These are phyloP conservation scores for Hypoxylon rickii DNA, from an alignment of 495 filamentous ascomycete genomes.

Conservation along the genomic window DNA sequence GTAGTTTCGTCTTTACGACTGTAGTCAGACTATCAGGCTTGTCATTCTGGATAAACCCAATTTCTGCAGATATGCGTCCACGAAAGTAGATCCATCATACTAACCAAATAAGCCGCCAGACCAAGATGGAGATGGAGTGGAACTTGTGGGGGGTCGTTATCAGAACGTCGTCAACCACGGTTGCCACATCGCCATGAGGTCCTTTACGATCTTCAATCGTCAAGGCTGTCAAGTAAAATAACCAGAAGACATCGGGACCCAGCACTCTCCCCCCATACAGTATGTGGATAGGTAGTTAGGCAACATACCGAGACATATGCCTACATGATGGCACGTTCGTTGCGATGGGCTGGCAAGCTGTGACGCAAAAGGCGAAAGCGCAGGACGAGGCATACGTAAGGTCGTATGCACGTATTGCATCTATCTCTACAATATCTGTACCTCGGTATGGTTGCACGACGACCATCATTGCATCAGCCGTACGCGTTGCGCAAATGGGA, in stretches of 20 bases:
- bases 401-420: conserved; percentile 8
- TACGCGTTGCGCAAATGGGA: conserved; percentile 19
- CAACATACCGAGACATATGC: conserved; percentile 9
- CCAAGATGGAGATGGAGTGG: conserved; percentile 30
- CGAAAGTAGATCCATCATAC: neutral
- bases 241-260: too few relatives aligned
- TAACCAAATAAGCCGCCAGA: conserved; percentile 18
- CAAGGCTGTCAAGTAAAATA: conserved; percentile 9
- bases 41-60: too few relatives aligned
- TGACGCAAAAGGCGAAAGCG: conserved; percentile 11
- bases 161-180: conserved; percentile 24
- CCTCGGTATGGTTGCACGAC: conserved; percentile 26
- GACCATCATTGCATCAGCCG: conserved; percentile 26
- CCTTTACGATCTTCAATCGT: conserved; percentile 31
- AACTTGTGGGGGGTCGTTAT: conserved; percentile 28
- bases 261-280: too few relatives aligned
- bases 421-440: conserved; percentile 3
- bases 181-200: conserved; percentile 25
- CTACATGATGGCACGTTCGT: too few relatives aligned
- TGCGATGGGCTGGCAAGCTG: conserved; percentile 23
- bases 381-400: conserved; percentile 29
- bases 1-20: conserved; percentile 19
- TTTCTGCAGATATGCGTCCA: too few relatives aligned
- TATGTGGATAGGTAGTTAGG: conserved; percentile 15
- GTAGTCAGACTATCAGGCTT: too few relatives aligned